Base-by-base conservation (phyloP, 2,329 filamentous ascomycete genomes). In the Colletotrichum gloeosporioides region DNA sequence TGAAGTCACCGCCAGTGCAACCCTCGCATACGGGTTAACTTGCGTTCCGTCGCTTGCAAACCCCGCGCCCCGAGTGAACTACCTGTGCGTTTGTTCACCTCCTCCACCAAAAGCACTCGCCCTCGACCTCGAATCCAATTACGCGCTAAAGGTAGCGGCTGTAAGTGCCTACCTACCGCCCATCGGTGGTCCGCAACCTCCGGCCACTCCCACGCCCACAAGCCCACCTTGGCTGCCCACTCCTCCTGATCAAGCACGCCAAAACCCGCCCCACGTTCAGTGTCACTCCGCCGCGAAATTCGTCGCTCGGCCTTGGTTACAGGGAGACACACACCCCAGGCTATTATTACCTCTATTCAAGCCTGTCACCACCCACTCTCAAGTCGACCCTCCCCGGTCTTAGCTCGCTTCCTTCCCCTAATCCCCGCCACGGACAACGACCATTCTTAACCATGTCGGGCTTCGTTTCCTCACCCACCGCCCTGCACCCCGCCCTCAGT, bases 401-500 rank as follows among this genome's bases (percentile, higher is more conserved):
- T 69, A 69, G 66, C 49, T 69, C 66, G 53, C 66, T 59, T 36
- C 66, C 22, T 59, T 29, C 32, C 53, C 53, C 32, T 69, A 69
- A 61, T 39, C 66, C 66, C 63, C 75, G 67, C 71, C 55, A 57
- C 70, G 63, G 70, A 75, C 63, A 77, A 66, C 70, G 65, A 67
- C 68, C 63, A 31, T 73, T 62, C 36, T 75, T 72, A 64, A 75
- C 69, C 66, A 78, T 78, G 77, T 76, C 85, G 77, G 84, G 83
- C 77, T 78, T 82, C 78, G 78, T 87, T 77, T 82, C 83, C 61
- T 89, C 88, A 78, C 87, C 89, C 74, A 85, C 86, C 72, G 85
- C 88, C 78, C 85, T 90, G 84, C 89, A 91, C 86, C 88, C 88
- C 81, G 85, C 84, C 78, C 86, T 90, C 82, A 87, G 85, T 82